Evolutionary conservation across 306 rosid species (phyloP), one percentile per base, ranked within the genome.

Genomic region (Vigna mungo): DNA sequence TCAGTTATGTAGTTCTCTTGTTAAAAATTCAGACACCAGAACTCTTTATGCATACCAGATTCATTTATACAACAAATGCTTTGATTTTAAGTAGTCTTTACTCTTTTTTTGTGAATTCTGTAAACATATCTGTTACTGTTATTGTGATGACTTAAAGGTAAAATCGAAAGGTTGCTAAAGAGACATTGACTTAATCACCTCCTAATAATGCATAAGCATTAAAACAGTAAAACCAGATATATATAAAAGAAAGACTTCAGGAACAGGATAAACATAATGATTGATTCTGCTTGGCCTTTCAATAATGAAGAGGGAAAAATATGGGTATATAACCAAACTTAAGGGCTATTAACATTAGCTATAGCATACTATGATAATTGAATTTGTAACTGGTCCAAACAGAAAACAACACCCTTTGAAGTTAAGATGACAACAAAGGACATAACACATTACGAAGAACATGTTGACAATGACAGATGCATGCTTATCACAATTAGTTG

Each of bases 111-210:
- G 34, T 30, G 34, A 30, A 30, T 30, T 30, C 5, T 30, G 34
- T 30, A 30, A 30, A 30, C 34, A 30, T 30, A 30, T 30, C 70
- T 46, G 20, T 39, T 39, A 2, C 10, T 43, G 10, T 46, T 34
- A 59, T 13, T 61, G 44, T 52, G 43, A 49, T 23, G 46, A 54
- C 60, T 20, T 21, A 15, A 9, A 56, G 15, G 30, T 30, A 30
- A 30, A 30, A 30, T 30, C 5, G 34, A 30, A 30, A 30, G 34
- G 54, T 56, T 25, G n/a, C 64, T 20, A 72, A 63, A 67, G 20
- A 60, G 65, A n/a, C 75, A 65, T 46, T 70, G 37, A 76, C 80
- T 34, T 30, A 67, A 54, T 47, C n/a, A 76, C 77, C 23, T 41
- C 34, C 5, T 30, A 30, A 30, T 30, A 66, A 64, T 56, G 21